These are phyloP conservation scores for Leccinum subrobustum DNA, from an alignment of 1,284 basidiomycete species.

Conservation along the genomic window DNA sequence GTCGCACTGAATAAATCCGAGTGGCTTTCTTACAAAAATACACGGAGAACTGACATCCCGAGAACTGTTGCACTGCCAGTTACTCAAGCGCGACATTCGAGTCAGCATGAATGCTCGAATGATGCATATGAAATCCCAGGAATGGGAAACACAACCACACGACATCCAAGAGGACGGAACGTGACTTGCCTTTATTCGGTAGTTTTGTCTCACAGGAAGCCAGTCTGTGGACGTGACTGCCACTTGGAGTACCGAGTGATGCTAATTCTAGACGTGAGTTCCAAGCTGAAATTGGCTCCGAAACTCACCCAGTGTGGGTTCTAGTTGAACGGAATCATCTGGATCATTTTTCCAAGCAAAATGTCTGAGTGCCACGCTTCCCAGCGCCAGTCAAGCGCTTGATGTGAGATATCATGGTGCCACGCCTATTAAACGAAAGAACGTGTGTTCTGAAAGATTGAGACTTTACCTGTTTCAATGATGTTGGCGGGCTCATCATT, in stretches of 20 bases:
- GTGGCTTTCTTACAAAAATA: not conserved
- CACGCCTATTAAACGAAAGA: not conserved
- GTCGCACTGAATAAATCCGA: not conserved
- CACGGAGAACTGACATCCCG: not conserved
- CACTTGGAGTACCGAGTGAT: not conserved
- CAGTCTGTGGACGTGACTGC: not conserved
- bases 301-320: not conserved
- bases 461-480: not conserved
- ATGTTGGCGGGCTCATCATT: not conserved
- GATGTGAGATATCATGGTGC: not conserved
- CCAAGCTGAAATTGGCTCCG: not conserved
- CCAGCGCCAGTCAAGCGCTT: not conserved
- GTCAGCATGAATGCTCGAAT: not conserved
- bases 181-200: conserved; percentile 1
- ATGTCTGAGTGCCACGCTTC: not conserved
- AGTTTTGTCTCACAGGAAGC: conserved; percentile 15
- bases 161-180: not conserved
- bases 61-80: not conserved
- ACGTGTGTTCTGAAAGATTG: not conserved
- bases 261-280: not conserved
- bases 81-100: not conserved
- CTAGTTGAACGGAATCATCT: not conserved
- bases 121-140: conserved; percentile 4
- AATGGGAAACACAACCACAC: conserved; percentile 3
- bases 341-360: not conserved